Evolutionary conservation across 2,329 filamentous ascomycete genomes (phyloP), one percentile per base, ranked within the genome.

Genomic region (Pseudogymnoascus sp.): DNA sequence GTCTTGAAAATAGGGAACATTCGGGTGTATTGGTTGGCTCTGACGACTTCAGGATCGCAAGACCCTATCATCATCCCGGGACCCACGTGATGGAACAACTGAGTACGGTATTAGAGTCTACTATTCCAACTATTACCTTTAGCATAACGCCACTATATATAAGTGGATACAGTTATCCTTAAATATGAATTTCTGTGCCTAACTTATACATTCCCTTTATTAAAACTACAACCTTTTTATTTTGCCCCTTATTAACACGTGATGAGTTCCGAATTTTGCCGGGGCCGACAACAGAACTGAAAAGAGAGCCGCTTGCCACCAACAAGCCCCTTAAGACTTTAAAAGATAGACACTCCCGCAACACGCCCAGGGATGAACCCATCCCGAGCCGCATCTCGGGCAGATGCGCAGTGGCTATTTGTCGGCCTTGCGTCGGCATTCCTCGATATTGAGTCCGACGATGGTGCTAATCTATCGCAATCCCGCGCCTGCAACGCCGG

Each of bases 401-500:
- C 47, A 16, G 26, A 56, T 13, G 5, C 47, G 13, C 26, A 33
- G 5, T 56, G 47, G 47, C 26, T 31, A 6, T 56, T 56, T 19
- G 26, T 56, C 4, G 47, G 47, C n/a, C 26, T 13, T 7, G n/a
- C 47, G 6, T 56, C 47, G n/a, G 26, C 26, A 56, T 56, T 56
- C 29, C 26, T 19, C n/a, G 47, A 56, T 4, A n/a, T 56, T 13
- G 26, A 56, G 26, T 19, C n/a, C n/a, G n/a, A n/a, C 11, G 47
- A 33, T 8, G 47, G 47, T 19, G 47, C 47, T 26, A 56, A 33
- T 33, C 19, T 56, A 31, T 56, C 26, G 26, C 47, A 56, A 33
- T 19, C 47, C 19, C 47, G 47, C 16, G 13, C 59, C n/a, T 82
- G 79, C 66, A 66, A 70, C 19, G 65, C 71, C 2, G 71, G 74